phyloP scores from a whole-genome alignment of 305 asterid species.

The Fraxinus velutina region DNA sequence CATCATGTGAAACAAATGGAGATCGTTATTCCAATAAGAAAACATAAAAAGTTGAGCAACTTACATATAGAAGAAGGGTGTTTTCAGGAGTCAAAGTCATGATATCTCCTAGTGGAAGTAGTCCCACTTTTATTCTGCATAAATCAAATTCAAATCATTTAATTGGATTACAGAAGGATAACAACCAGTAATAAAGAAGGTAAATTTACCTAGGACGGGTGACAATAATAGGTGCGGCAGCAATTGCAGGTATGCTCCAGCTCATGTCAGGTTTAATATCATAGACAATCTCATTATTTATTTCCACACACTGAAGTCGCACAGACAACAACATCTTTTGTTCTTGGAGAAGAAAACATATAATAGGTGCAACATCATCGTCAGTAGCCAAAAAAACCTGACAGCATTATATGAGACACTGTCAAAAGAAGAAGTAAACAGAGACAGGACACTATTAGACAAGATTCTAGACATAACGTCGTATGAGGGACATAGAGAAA shows the following conservation, averaged over 20 bases:
- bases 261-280: conserved; percentile 90
- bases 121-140: conserved; percentile 62
- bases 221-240: conserved; percentile 81
- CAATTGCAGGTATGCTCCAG: conserved; percentile 86
- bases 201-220: conserved; percentile 68
- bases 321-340: conserved; percentile 67
- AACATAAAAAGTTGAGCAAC: conserved; percentile 32
- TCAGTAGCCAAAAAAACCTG: conserved; percentile 91
- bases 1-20: conserved; percentile 1
- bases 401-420: conserved; percentile 20
- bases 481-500: background rate
- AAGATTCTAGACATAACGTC: background rate
- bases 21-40: background rate
- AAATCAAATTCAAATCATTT: conserved; percentile 27
- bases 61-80: conserved; percentile 75
- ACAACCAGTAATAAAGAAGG: conserved; percentile 14
- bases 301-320: conserved; percentile 68
- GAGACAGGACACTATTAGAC: background rate
- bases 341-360: conserved; percentile 84
- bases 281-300: conserved; percentile 60
- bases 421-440: conserved; percentile 19
- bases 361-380: conserved; percentile 60
- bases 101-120: conserved; percentile 62
- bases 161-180: conserved; percentile 15
- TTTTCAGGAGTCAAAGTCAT: conserved; percentile 70